Percentiles rank a stretch among this genome's conserved stretches.
These are phyloP conservation scores for Euptelea pleiosperma DNA, from an alignment of 164 flowering plant species.

Conservation along the genomic window DNA sequence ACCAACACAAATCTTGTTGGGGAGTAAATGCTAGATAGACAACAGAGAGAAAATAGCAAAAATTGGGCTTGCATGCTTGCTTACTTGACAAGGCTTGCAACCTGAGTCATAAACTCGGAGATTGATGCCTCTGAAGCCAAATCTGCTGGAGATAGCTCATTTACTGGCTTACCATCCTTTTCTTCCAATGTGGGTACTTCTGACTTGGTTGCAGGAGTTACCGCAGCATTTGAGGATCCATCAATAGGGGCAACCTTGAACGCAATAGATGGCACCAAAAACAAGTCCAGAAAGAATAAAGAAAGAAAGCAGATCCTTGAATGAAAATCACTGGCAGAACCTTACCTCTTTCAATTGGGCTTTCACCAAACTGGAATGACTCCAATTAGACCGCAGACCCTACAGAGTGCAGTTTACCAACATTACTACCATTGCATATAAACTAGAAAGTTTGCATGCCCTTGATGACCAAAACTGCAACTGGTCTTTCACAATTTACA, in stretches of 20 bases:
- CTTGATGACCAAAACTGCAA: not conserved
- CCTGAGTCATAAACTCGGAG: slow-evolving; percentile 59
- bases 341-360: slow-evolving; percentile 60
- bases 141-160: slow-evolving; percentile 25
- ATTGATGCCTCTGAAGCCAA: slow-evolving; percentile 50
- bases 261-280: slow-evolving; percentile 31
- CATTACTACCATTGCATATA: not conserved
- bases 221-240: slow-evolving; percentile 43
- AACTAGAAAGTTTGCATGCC: no score
- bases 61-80: slow-evolving; percentile 4
- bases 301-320: slow-evolving; percentile 28
- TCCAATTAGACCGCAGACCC: slow-evolving; percentile 32
- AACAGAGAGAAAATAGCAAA: not conserved
- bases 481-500: no score
- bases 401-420: slow-evolving; percentile 11
- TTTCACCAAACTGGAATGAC: slow-evolving; percentile 30
- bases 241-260: slow-evolving; percentile 53
- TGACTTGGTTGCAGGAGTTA: slow-evolving; percentile 25
- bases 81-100: slow-evolving; percentile 58
- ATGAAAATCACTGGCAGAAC: slow-evolving; percentile 22
- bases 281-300: slow-evolving; percentile 24
- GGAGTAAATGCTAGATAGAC: not conserved
- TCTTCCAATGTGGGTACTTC: slow-evolving; percentile 22
- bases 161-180: slow-evolving; percentile 31
- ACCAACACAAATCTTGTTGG: not conserved